A percentile compares a stretch with the other conserved stretches of the same genome.
phyloP scores from a whole-genome alignment of 345 rosid species.

The Salix udensis region DNA sequence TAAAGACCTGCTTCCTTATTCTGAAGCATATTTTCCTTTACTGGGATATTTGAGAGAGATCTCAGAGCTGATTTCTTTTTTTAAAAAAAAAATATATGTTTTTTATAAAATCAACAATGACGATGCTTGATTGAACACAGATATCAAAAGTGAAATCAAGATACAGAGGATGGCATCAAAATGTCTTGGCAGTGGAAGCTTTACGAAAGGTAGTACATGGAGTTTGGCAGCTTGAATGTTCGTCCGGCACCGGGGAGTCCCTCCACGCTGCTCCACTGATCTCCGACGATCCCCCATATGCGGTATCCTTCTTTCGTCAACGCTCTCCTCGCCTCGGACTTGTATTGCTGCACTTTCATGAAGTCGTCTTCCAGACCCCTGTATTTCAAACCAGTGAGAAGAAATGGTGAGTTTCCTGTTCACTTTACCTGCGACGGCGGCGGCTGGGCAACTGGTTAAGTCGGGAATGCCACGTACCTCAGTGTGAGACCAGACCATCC shows the following conservation, averaged over 20 bases:
- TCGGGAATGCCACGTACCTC: slow-evolving; percentile 35
- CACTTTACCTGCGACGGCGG: no score
- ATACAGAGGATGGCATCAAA: no score
- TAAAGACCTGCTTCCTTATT: background rate
- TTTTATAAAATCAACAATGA: background rate
- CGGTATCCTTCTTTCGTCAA: slow-evolving; percentile 58
- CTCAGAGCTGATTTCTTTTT: no score
- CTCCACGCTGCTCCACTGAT: slow-evolving; percentile 73
- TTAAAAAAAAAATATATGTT: no score
- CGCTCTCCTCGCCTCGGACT: slow-evolving; percentile 44
- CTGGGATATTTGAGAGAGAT: no score
- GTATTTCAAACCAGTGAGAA: background rate
- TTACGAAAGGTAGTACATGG: slow-evolving; percentile 58
- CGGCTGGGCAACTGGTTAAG: no score
- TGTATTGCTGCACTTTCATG: slow-evolving; percentile 59
- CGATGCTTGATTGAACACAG: background rate
- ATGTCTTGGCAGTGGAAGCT: background rate
- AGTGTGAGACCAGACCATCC: slow-evolving; percentile 70
- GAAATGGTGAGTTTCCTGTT: background rate
- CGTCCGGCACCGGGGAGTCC: slow-evolving; percentile 65
- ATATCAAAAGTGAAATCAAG: no score
- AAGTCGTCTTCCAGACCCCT: slow-evolving; percentile 64
- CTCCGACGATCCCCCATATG: slow-evolving; percentile 75
- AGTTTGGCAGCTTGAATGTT: slow-evolving; percentile 88
- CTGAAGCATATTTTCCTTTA: background rate